These are phyloP conservation scores for Phytophthora sp. DNA, from an alignment of 352 stramenopile species.

Conservation along the genomic window DNA sequence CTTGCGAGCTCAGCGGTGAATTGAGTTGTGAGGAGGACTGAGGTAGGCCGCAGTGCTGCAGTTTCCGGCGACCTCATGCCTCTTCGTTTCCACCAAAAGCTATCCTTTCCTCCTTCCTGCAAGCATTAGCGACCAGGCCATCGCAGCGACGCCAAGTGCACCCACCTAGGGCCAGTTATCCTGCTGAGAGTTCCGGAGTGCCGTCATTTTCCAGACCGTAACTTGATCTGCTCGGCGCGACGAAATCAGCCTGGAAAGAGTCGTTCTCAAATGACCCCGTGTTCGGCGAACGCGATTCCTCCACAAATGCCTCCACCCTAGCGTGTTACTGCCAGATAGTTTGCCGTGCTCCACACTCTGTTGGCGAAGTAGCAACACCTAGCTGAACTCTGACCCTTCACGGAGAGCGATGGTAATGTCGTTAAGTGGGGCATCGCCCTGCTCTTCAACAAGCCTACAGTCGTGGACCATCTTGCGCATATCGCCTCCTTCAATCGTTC, in stretches of 20 bases:
- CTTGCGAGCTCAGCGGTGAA: constrained; percentile 15
- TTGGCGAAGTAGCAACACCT: not conserved
- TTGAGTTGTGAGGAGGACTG: constrained; percentile 19
- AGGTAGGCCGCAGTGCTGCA: not conserved
- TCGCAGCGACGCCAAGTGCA: constrained; percentile 7
- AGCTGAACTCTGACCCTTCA: constrained; percentile 13
- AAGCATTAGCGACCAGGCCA: not conserved
- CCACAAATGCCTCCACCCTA: constrained; percentile 2
- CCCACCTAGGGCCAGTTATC: constrained; percentile 20
- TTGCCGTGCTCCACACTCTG: not conserved
- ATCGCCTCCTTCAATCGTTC: no score
- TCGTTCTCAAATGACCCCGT: constrained; percentile 1
- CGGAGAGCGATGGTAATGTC: constrained; percentile 4
- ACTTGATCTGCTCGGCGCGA: constrained; percentile 19
- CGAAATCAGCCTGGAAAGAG: constrained; percentile 22
- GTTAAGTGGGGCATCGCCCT: no score
- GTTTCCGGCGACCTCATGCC: not conserved
- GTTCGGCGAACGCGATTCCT: constrained; percentile 23
- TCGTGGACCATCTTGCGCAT: no score
- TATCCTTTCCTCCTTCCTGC: constrained; percentile 2
- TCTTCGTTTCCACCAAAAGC: not conserved
- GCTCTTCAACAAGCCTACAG: no score
- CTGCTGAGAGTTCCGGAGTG: constrained; percentile 2
- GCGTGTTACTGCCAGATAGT: constrained; percentile 13
- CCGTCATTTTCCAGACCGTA: constrained; percentile 11